Percentiles rank a stretch among this genome's conserved stretches.
Conservation (phyloP, 768 basidiomycete species). For the Rickenella mellea region DNA sequence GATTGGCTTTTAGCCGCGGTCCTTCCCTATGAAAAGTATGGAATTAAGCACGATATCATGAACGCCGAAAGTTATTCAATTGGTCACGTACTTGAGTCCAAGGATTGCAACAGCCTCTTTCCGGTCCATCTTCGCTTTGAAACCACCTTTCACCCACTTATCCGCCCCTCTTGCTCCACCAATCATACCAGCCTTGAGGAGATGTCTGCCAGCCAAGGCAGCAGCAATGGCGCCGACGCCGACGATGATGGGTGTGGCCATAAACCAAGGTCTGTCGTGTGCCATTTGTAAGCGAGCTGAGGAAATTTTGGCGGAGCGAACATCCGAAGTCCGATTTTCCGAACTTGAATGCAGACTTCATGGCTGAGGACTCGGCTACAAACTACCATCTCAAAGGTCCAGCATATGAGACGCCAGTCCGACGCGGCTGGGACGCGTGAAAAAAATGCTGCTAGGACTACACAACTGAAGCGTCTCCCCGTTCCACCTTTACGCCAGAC, state of each 20-base stretch:
- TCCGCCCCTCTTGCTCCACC: constrained; percentile 57
- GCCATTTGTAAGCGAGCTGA: no score
- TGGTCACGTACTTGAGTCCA: constrained; percentile 71
- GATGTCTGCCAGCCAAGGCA: constrained; percentile 62
- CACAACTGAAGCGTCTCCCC: constrained; percentile 59
- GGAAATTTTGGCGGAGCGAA: no score
- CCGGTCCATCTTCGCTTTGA: constrained; percentile 92
- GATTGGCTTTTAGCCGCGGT: constrained; percentile 55
- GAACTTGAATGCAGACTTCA: no score
- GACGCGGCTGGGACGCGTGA: background rate
- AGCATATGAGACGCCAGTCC: no score
- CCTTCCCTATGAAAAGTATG: constrained; percentile 52
- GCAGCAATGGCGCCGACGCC: constrained; percentile 71
- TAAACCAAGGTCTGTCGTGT: constrained; percentile 17
- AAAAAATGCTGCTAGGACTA: background rate
- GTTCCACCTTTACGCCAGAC: constrained; percentile 72
- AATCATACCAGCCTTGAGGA: constrained; percentile 54
- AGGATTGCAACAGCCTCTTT: constrained; percentile 88
- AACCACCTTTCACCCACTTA: constrained; percentile 89
- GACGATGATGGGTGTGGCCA: constrained; percentile 73
- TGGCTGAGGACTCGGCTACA: no score
- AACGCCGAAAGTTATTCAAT: constrained; percentile 2
- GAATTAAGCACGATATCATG: background rate
- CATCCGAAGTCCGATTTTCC: no score
- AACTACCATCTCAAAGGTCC: no score